Evolutionary conservation across 192 early-diverging fungal species (phyloP).

Genomic region (Thamnidium elegans): DNA sequence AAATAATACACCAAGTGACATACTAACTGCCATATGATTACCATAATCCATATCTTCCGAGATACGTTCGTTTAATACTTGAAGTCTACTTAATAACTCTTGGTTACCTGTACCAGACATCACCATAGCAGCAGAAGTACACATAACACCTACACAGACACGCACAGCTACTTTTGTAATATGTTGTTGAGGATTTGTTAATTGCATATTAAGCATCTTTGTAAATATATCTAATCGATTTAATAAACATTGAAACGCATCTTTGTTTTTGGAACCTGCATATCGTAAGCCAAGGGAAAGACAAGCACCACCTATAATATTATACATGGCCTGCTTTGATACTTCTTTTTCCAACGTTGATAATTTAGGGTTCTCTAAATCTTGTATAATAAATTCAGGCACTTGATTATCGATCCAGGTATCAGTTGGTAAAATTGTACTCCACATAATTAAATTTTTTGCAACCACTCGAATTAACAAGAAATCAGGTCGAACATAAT

Average conservation of each 20-base stretch:
- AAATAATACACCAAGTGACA: slow-evolving; percentile 80
- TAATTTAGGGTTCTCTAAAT: slow-evolving; percentile 9
- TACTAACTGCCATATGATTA: slow-evolving; percentile 65
- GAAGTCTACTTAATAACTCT: slow-evolving; percentile 56
- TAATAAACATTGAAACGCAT: slow-evolving; percentile 50
- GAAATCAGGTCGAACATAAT: slow-evolving; percentile 70
- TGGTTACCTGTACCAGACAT: slow-evolving; percentile 81
- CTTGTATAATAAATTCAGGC: slow-evolving; percentile 54
- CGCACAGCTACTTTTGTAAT: slow-evolving; percentile 62
- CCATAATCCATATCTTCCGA: slow-evolving; percentile 61
- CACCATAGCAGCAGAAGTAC: slow-evolving; percentile 62
- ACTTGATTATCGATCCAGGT: slow-evolving; percentile 66
- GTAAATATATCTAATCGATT: slow-evolving; percentile 53
- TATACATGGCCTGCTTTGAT: slow-evolving; percentile 59
- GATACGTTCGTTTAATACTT: slow-evolving; percentile 47
- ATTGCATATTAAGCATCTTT: slow-evolving; percentile 32
- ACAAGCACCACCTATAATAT: slow-evolving; percentile 64
- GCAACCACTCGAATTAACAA: slow-evolving; percentile 67
- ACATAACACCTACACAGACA: slow-evolving; percentile 67
- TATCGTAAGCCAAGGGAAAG: slow-evolving; percentile 67
- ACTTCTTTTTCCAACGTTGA: slow-evolving; percentile 40
- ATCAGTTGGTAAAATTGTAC: slow-evolving; percentile 36
- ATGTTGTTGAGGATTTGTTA: slow-evolving; percentile 52
- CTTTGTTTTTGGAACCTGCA: slow-evolving; percentile 56
- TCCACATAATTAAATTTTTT: slow-evolving; percentile 75